Percentiles rank a stretch among this genome's conserved stretches.
Conservation (phyloP, 208 protist genomes). For the Trypanosoma theileri region DNA sequence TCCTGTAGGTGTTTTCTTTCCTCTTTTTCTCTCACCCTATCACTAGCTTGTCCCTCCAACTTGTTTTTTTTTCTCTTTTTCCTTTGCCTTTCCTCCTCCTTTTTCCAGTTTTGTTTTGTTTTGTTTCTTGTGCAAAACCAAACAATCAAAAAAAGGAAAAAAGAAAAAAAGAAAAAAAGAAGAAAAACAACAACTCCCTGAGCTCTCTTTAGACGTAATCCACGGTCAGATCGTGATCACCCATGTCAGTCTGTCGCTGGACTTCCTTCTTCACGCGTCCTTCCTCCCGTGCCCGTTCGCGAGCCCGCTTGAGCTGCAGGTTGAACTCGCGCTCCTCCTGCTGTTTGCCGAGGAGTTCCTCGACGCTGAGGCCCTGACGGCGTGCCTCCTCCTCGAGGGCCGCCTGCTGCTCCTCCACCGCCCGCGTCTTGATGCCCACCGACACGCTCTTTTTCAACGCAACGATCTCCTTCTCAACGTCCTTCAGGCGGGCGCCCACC, state of each 20-base stretch:
- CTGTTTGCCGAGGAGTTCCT: slow-evolving; percentile 46
- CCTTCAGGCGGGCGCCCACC: slow-evolving; percentile 84
- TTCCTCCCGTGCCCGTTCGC: slow-evolving; percentile 22
- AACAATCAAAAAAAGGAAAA: neutral
- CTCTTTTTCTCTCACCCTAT: too few relatives aligned
- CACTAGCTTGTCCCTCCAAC: too few relatives aligned
- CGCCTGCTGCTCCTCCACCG: slow-evolving; percentile 50
- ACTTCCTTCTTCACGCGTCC: slow-evolving; percentile 48
- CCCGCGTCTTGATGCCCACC: slow-evolving; percentile 55
- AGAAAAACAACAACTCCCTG: neutral
- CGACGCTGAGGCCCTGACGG: slow-evolving; percentile 52
- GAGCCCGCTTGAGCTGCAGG: slow-evolving; percentile 35
- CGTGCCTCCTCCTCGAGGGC: slow-evolving; percentile 63
- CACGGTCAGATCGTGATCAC: slow-evolving; percentile 40
- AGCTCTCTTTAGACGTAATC: slow-evolving; percentile 41
- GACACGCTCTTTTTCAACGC: slow-evolving; percentile 64
- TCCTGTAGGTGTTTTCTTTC: too few relatives aligned
- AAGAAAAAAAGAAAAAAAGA: neutral
- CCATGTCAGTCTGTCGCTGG: slow-evolving; percentile 26
- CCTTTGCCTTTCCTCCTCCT: too few relatives aligned
- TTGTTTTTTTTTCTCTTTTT: too few relatives aligned
- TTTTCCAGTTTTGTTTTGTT: too few relatives aligned
- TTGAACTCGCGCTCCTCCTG: slow-evolving; percentile 34
- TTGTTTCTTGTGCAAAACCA: too few relatives aligned
- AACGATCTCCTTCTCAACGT: slow-evolving; percentile 89